A percentile compares a stretch with the other conserved stretches of the same genome.
phyloP scores from a whole-genome alignment of 306 rosid species.

The Luffa aegyptiaca region DNA sequence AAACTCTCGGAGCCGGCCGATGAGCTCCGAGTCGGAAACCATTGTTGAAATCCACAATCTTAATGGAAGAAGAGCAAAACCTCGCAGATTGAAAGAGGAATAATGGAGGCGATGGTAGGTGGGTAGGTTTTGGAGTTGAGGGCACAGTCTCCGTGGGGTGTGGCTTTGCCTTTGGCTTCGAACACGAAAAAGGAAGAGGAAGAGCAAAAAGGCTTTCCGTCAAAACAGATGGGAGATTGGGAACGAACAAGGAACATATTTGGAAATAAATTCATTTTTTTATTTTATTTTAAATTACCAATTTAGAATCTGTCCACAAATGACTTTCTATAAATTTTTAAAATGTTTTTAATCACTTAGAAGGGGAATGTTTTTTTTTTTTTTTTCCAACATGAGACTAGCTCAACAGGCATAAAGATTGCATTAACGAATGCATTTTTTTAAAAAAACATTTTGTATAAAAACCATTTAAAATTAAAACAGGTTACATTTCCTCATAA shows the following conservation, averaged over 20 bases:
- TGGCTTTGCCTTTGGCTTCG: not conserved
- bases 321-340: too few relatives aligned
- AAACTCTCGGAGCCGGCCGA: slow-evolving; percentile 61
- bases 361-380: too few relatives aligned
- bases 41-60: slow-evolving; percentile 8
- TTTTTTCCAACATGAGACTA: too few relatives aligned
- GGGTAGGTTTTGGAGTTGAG: not conserved
- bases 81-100: not conserved
- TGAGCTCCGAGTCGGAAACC: slow-evolving; percentile 75
- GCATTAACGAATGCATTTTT: too few relatives aligned
- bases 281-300: too few relatives aligned
- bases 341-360: too few relatives aligned
- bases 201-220: not conserved
- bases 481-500: too few relatives aligned
- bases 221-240: not conserved
- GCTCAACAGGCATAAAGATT: too few relatives aligned
- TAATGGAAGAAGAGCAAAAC: not conserved
- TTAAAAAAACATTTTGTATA: too few relatives aligned
- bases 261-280: too few relatives aligned
- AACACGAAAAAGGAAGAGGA: not conserved
- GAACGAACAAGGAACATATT: not conserved
- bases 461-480: too few relatives aligned
- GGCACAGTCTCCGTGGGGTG: not conserved
- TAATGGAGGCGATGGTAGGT: slow-evolving; percentile 7
- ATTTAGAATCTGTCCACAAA: too few relatives aligned